Evolutionary conservation across 192 early-diverging fungal genomes (phyloP).

Genomic region (Coemansia sp.): DNA sequence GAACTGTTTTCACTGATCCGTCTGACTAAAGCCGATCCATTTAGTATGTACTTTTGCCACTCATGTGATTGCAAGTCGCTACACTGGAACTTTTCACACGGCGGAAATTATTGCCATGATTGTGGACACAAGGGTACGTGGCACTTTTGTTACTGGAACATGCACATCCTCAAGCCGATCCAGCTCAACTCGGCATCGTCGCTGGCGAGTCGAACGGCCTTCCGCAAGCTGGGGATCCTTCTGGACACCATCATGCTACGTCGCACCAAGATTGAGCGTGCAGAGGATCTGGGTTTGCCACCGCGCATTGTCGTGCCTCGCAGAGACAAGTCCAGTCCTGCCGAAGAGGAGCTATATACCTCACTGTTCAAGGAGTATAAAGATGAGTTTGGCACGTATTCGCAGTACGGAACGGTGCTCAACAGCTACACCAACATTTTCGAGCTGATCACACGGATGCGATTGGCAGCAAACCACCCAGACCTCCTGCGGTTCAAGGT

Average conservation of each 20-base stretch:
- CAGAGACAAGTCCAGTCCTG: conserved; percentile 81
- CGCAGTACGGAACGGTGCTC: conserved; percentile 74
- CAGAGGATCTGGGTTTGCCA: conserved; percentile 84
- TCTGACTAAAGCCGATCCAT: conserved; percentile 81
- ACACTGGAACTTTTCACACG: conserved; percentile 60
- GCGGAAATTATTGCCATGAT: conserved; percentile 54
- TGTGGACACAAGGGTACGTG: conserved; percentile 66
- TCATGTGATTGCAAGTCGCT: conserved; percentile 68
- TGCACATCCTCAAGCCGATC: conserved; percentile 87
- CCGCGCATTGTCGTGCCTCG: conserved; percentile 78
- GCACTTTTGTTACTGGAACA: conserved; percentile 87
- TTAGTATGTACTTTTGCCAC: conserved; percentile 85
- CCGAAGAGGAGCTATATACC: conserved; percentile 88
- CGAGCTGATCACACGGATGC: conserved; percentile 84
- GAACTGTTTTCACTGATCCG: conserved; percentile 91
- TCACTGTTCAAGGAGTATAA: conserved; percentile 74
- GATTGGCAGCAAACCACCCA: conserved; percentile 90
- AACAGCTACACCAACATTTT: conserved; percentile 96
- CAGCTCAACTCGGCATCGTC: conserved; percentile 57
- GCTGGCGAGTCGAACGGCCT: conserved; percentile 57
- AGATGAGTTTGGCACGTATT: conserved; percentile 80
- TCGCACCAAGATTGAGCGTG: conserved; percentile 85
- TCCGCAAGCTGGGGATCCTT: conserved; percentile 72
- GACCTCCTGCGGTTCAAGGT: conserved; percentile 67
- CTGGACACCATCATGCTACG: conserved; percentile 88